Percentiles rank a stretch among this genome's conserved stretches.
Evolutionary conservation across 1,139 yeast genomes (phyloP).

Genomic region (Candida sanyaensis): DNA sequence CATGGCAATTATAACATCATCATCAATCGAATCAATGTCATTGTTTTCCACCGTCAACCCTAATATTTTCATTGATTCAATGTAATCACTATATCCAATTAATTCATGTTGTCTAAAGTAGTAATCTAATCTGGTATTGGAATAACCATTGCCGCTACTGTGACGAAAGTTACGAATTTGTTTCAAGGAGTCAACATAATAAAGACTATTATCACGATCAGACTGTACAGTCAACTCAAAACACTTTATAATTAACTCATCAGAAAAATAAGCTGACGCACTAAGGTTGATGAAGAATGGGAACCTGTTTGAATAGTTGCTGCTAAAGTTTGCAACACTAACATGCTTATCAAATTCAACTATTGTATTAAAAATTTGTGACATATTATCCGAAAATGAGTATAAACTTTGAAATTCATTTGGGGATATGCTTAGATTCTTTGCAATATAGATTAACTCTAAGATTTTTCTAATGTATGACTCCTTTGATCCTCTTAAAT

Average conservation of each 20-base stretch:
- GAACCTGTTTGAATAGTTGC: slow-evolving; percentile 18
- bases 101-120: slow-evolving; percentile 58
- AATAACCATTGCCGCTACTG: slow-evolving; percentile 13
- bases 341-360: slow-evolving; percentile 47
- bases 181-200: slow-evolving; percentile 66
- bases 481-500: slow-evolving; percentile 37
- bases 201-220: slow-evolving; percentile 57
- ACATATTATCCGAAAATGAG: slow-evolving; percentile 40
- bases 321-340: slow-evolving; percentile 18
- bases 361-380: slow-evolving; percentile 35
- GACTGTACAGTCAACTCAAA: slow-evolving; percentile 55
- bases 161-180: slow-evolving; percentile 8
- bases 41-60: slow-evolving; percentile 41
- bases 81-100: slow-evolving; percentile 62
- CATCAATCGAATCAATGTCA: slow-evolving; percentile 29
- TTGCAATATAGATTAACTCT: slow-evolving; percentile 51
- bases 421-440: slow-evolving; percentile 17
- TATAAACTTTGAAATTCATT: slow-evolving; percentile 40
- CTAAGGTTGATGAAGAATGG: slow-evolving; percentile 56
- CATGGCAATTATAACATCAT: slow-evolving; percentile 45
- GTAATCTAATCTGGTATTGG: slow-evolving; percentile 30
- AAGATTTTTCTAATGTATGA: slow-evolving; percentile 49
- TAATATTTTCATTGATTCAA: slow-evolving; percentile 53
- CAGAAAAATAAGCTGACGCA: slow-evolving; percentile 57
- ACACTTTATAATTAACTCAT: slow-evolving; percentile 59